Evolutionary conservation across 768 basidiomycete species (phyloP), one percentile per base, ranked within the genome.

Genomic region (Kwoniella europaea): DNA sequence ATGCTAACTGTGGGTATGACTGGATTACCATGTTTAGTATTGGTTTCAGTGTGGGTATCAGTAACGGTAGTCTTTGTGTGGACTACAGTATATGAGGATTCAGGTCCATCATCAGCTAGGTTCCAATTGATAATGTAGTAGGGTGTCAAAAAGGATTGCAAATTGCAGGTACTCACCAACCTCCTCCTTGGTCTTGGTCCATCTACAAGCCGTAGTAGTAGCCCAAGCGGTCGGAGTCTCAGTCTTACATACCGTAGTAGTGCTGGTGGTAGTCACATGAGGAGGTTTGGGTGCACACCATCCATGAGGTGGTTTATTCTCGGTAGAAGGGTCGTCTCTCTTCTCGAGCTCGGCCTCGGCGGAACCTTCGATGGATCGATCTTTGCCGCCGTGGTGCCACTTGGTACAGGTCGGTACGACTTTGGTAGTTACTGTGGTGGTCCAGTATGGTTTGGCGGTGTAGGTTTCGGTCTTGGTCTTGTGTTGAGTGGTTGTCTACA

Each of bases 171-270:
- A 71, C 71, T 60, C 50, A 72, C 71, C 44, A 56, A 62, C 52
- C n/a, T 56, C 61, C 5, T 67, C 71, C n/a, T 62, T 16, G n/a
- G 71, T 72, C 54, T 72, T 60, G 27, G 71, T 72, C 22, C 29
- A 58, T n/a, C 42, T 50, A 44, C 71, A 72, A 44, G 64, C 64
- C 35, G 71, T 63, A 50, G 29, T 57, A 27, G 67, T 68, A 13
- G 52, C 42, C 66, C 63, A 68, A 12, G 46, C 29, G 27, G 71
- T 72, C 10, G 71, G 71, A 44, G 71, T 72, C 10, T 58, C 35
- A 27, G 66, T 72, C 56, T 72, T 72, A 22, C 55, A 60, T 15
- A 27, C 63, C 42, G 63, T 64, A 29, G 50, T 64, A 22, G 27
- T 43, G 18, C 13, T 41, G 41, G n/a, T 42, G 41, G 52, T 24